These are phyloP conservation scores for Paraphoma sp. DNA, from an alignment of 2,329 filamentous ascomycete genomes.

Conservation along the genomic window DNA sequence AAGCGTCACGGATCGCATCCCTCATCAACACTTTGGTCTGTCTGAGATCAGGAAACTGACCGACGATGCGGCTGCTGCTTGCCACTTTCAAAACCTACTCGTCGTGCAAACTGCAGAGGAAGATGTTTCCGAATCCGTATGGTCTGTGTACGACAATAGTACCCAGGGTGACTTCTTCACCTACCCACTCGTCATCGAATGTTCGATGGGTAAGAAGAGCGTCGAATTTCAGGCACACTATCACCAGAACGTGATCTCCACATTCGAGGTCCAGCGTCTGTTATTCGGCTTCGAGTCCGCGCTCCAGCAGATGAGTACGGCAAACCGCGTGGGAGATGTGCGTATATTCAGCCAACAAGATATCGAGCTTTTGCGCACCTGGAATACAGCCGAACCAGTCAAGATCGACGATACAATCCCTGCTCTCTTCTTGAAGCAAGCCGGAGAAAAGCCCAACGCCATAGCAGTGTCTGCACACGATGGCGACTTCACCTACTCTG, in stretches of 20 bases:
- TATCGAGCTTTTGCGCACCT: constrained; percentile 26
- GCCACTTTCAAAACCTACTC: constrained; percentile 62
- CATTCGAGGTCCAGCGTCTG: constrained; percentile 37
- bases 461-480: constrained; percentile 37
- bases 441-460: constrained; percentile 18
- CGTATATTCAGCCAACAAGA: constrained; percentile 36
- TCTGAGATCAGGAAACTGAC: constrained; percentile 52
- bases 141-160: constrained; percentile 35
- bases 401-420: constrained; percentile 34
- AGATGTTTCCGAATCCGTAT: constrained; percentile 30
- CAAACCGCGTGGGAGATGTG: constrained; percentile 28
- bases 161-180: constrained; percentile 43
- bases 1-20: constrained; percentile 36
- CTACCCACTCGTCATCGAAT: constrained; percentile 41
- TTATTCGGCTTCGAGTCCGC: constrained; percentile 38
- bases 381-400: constrained; percentile 30
- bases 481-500: constrained; percentile 37
- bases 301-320: constrained; percentile 32
- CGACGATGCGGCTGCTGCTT: constrained; percentile 62
- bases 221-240: constrained; percentile 36
- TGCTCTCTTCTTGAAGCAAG: constrained; percentile 31
- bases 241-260: constrained; percentile 34
- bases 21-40: constrained; percentile 47
- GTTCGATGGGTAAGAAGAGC: constrained; percentile 24
- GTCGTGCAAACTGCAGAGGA: constrained; percentile 56